phyloP scores from a whole-genome alignment of 345 rosid genomes.

The Corchorus capsularis region DNA sequence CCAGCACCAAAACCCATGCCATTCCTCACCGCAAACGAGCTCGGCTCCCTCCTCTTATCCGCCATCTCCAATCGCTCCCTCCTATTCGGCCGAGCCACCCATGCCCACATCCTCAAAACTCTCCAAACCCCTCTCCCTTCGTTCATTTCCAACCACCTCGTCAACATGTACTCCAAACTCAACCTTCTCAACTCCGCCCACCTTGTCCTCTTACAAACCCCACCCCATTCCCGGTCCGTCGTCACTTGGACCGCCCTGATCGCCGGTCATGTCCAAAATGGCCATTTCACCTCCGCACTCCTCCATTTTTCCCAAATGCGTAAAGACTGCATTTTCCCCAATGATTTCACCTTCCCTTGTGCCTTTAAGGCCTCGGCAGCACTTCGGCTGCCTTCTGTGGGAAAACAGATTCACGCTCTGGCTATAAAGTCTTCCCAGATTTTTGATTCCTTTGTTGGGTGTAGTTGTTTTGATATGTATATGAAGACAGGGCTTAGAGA shows the following conservation, averaged over 20 bases:
- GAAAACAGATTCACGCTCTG: conserved; percentile 62
- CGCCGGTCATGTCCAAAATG: conserved; percentile 68
- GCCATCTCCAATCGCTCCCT: conserved; percentile 55
- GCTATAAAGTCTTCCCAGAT: conserved; percentile 59
- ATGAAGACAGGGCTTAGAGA: conserved; percentile 45
- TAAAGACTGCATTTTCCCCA: conserved; percentile 56
- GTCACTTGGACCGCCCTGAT: conserved; percentile 80
- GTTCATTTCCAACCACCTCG: conserved; percentile 61
- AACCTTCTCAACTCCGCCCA: conserved; percentile 58
- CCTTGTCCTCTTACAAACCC: conserved; percentile 59
- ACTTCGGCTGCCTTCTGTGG: conserved; percentile 38
- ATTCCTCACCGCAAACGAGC: conserved; percentile 42
- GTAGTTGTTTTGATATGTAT: conserved; percentile 84
- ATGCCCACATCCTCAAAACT: conserved; percentile 57
- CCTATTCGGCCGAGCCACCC: conserved; percentile 62
- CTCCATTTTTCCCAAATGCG: conserved; percentile 52
- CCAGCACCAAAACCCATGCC: conserved; percentile 41
- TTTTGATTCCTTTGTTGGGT: conserved; percentile 66
- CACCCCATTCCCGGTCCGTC: conserved; percentile 50
- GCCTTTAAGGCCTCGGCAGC: conserved; percentile 73
- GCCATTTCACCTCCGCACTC: conserved; percentile 60
- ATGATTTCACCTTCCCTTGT: conserved; percentile 86
- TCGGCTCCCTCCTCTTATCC: conserved; percentile 47
- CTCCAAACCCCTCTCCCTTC: conserved; percentile 48
- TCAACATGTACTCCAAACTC: conserved; percentile 79